Percentiles rank a stretch among this genome's conserved stretches.
These are phyloP conservation scores for Crithidia sp. DNA, from an alignment of 208 protist species.

Conservation along the genomic window DNA sequence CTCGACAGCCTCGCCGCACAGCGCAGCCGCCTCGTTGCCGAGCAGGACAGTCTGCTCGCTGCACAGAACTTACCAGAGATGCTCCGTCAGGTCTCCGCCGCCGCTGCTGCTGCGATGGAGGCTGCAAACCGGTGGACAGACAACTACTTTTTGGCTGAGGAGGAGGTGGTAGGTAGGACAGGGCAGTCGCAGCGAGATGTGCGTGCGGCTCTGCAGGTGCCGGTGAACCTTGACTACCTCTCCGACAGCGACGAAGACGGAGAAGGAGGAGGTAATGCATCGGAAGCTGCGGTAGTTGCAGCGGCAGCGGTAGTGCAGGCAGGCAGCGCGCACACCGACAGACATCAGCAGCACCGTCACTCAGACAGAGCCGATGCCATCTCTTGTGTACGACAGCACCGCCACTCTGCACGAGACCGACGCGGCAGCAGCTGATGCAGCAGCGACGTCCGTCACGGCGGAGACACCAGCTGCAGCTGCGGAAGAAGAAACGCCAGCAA, in stretches of 20 bases:
- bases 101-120: constrained; percentile 41
- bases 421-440: neutral
- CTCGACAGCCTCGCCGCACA: constrained; percentile 5
- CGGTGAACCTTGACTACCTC: constrained; percentile 58
- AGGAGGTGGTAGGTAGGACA: constrained; percentile 44
- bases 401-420: neutral
- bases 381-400: neutral
- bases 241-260: constrained; percentile 15
- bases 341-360: neutral
- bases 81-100: constrained; percentile 28
- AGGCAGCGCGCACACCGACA: neutral
- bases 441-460: neutral
- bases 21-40: constrained; percentile 10
- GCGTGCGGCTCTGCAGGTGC: constrained; percentile 48
- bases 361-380: too few species aligned
- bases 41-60: constrained; percentile 13
- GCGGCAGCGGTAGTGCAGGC: neutral
- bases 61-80: constrained; percentile 21
- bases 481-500: too few species aligned
- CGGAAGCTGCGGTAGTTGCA: neutral
- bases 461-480: too few species aligned
- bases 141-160: constrained; percentile 74
- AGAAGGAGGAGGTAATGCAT: neutral
- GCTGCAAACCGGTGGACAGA: constrained; percentile 87
- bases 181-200: constrained; percentile 44